Evolutionary conservation across 306 rosid genomes (phyloP), one percentile per base, ranked within the genome.

Genomic region (Aeschynomene evenia): DNA sequence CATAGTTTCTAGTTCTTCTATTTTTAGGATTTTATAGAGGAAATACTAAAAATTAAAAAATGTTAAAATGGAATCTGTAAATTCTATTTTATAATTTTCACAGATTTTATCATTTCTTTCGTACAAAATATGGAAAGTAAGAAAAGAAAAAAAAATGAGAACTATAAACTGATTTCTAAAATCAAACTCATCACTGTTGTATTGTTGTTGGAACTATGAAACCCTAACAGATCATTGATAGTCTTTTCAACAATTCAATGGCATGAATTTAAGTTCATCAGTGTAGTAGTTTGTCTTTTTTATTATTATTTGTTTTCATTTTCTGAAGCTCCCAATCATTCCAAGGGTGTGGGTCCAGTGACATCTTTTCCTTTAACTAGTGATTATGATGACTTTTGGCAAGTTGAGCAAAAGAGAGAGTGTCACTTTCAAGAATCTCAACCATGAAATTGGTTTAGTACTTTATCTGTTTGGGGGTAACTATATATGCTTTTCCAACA

Each of bases 361-460:
- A 73, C 70, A 51, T 59, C 71, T 69, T 76, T 73, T 73, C 54
- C 73, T 83, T 1, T 55, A 43, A 66, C 63, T 14, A 34, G 72
- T 77, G 85, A 85, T 54, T 57, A 67, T 42, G 83, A 77, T 77
- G n/a, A n/a, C 5, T 28, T 22, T 57, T 14, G 70, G 72, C 87
- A 80, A 82, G 87, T 80, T 62, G 82, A 39, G 74, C 45, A 56
- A 73, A 61, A 66, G 72, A 75, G 72, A 75, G 71, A 70, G 65
- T 57, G 70, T 81, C 86, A 42, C 48, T 60, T 13, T 85, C 83
- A 73, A 61, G 43, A 81, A 68, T 63, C 80, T 69, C 74, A 75
- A 69, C 86, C 84, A 77, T 66, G 81, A 66, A 69, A 49, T 71
- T 66, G 77, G 64, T 39, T 68, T 54, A 6, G 29, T 53, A 51